Percentiles rank a stretch among this genome's conserved stretches.
Conservation (phyloP, 495 filamentous ascomycete genomes). For the Talaromyces wortmannii region DNA sequence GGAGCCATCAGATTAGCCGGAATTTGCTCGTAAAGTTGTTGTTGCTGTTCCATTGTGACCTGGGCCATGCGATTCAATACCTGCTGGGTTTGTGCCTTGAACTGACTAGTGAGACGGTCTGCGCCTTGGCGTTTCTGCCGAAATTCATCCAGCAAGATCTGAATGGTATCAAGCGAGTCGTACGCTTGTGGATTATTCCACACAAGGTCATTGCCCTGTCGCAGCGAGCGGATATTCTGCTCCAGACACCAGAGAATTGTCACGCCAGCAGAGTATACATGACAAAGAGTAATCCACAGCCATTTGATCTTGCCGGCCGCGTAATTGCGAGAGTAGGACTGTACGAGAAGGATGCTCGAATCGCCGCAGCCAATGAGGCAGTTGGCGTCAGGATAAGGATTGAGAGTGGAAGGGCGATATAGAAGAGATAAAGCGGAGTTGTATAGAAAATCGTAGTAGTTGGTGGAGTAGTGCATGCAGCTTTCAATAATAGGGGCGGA, state of each 20-base stretch:
- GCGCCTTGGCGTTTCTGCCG: constrained; percentile 40
- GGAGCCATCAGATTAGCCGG: background rate
- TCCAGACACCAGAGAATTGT: constrained; percentile 43
- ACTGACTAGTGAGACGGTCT: constrained; percentile 37
- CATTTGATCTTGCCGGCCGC: constrained; percentile 45
- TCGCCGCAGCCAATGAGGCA: constrained; percentile 44
- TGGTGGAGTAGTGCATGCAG: constrained; percentile 39
- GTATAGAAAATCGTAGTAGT: constrained; percentile 45
- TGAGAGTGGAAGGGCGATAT: constrained; percentile 41
- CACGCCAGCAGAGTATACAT: constrained; percentile 45
- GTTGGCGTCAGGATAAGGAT: constrained; percentile 33
- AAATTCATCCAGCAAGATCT: constrained; percentile 43
- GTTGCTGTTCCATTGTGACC: constrained; percentile 14
- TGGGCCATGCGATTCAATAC: constrained; percentile 37
- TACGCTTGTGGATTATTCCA: constrained; percentile 39
- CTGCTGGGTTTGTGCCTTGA: constrained; percentile 36
- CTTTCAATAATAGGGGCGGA: constrained; percentile 30
- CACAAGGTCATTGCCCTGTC: constrained; percentile 28
- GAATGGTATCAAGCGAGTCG: constrained; percentile 25
- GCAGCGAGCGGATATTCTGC: constrained; percentile 37
- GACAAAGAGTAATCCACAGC: constrained; percentile 48
- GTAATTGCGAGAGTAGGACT: constrained; percentile 43
- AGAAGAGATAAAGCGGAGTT: constrained; percentile 45
- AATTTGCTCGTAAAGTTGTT: constrained; percentile 22
- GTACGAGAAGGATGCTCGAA: constrained; percentile 41